Base-by-base conservation (phyloP, 345 rosid species). In the Moringa oleifera region DNA sequence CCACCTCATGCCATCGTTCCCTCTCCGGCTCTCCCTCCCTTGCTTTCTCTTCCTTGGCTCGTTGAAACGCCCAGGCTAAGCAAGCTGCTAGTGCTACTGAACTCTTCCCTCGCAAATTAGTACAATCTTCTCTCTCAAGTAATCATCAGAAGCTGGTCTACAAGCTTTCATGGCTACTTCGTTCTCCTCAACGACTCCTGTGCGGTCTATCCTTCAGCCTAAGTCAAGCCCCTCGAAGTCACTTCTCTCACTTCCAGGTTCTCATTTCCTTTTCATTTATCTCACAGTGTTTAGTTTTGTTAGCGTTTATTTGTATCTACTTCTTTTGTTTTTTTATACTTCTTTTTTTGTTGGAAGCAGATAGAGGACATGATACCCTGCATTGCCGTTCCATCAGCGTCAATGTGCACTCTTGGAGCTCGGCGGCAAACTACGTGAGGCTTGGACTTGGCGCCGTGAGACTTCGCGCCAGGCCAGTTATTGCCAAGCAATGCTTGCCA, bases 81-180 rank as follows among this genome's bases (percentile, higher is more conserved):
- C 37, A 33, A 4, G 6, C 37, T 33, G 5, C 37, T 33, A 5
- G 6, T 41, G 47, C 47, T 11, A 41, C 13, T 16, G 12, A 41
- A 41, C 12, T 11, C 12, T 41, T 1, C 47, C 13, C 17, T 1
- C 6, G 13, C 12, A 41, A 41, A 16, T 4, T 41, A 41, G 6
- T 12, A 25, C 24, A 6, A 59, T 0, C 28, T 25, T n/a, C 25
- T 50, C 55, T 24, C 53, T 62, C 23, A 5, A 36, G 6, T 21
- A 10, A 21, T 20, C 45, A 52, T 25, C 25, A 37, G 57, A 17
- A 53, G 52, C 46, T 25, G 46, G 28, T 25, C 59, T 7, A 9
- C 33, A 33, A 52, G 51, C 63, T 73, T 28, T 58, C 64, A 85
- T 86, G 94, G 93, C 96, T 2, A 53, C 85, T 59, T 80, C 83